A percentile compares a stretch with the other conserved stretches of the same genome.
These are phyloP conservation scores for Tetragonia tetragonoides DNA, from an alignment of 148 eudicot species.

Conservation along the genomic window DNA sequence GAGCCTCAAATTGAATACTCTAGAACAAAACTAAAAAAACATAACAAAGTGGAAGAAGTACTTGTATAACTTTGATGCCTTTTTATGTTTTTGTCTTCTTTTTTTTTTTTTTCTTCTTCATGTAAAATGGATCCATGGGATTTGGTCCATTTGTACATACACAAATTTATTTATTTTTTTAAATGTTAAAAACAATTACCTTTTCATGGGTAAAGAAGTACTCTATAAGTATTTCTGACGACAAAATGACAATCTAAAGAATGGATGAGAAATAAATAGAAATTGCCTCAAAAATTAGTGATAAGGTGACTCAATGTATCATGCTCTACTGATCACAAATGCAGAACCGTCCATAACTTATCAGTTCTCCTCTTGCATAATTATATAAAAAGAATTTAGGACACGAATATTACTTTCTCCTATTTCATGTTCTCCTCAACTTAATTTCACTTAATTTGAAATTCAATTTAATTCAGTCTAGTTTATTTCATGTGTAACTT, in stretches of 20 bases:
- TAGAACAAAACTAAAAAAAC: no score
- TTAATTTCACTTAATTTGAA: no score
- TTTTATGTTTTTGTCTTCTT: not conserved
- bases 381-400: no score
- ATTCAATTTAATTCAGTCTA: no score
- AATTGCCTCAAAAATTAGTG: conserved; percentile 1
- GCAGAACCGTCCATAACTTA: conserved; percentile 7
- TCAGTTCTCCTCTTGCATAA: not conserved
- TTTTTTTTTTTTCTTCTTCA: not conserved
- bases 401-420: no score
- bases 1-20: no score
- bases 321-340: conserved; percentile 12
- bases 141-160: not conserved
- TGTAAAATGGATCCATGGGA: conserved; percentile 8
- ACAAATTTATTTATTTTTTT: no score
- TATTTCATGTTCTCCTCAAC: no score
- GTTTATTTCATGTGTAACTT: no score
- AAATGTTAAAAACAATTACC: not conserved
- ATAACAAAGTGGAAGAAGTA: no score
- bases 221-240: not conserved
- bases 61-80: no score
- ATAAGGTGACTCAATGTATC: conserved; percentile 17
- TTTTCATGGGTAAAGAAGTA: not conserved
- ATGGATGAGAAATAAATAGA: not conserved
- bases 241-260: not conserved